Evolutionary conservation across 1,284 basidiomycete species (phyloP), one percentile per base, ranked within the genome.

Genomic region (Apiotrichum akiyoshidainum): DNA sequence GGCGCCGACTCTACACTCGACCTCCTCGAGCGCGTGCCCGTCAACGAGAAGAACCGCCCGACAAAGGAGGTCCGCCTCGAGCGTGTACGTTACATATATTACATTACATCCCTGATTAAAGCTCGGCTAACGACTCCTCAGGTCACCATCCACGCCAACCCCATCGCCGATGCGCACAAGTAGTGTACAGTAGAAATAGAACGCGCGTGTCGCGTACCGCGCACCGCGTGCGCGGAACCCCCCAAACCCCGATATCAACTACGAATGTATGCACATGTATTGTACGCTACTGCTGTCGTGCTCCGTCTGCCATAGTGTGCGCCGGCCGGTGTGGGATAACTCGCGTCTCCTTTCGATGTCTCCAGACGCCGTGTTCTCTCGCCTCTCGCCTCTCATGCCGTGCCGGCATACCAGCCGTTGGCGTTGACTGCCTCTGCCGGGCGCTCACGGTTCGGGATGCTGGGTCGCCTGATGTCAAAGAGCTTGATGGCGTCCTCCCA

Each of bases 121-220:
- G 14, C 13, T 5, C 16, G 19, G n/a, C 19, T 21, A 44, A 44
- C 42, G 6, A 19, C 42, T 44, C 21, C n/a, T 10, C 61, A 93
- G 89, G 81, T 96, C 41, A 93, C 90, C 12, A 89, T 98, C 37
- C 95, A 99, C 73, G 89, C 94, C 37, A 99, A 99, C 76, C 95
- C 95, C 8, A 74, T 78, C 14, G 77, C 77, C 11, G 73, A 78
- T n/a, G 68, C 66, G n/a, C 60, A 63, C 12, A 65, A 65, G 61
- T 65, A 63, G 53, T 17, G 39, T 42, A 46, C 37, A 46, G 16
- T 46, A 46, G 45, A 46, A 26, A 33, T 37, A 37, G 37, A 37
- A 31, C 26, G 26, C 26, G 26, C 26, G 26, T 31, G 26, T 7
- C 26, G 26, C 26, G 26, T 31, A 7, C 26, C 26, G 26, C 26